Base-by-base conservation (phyloP, 176 grass and related monocot species). In the Elymus sibiricus region DNA sequence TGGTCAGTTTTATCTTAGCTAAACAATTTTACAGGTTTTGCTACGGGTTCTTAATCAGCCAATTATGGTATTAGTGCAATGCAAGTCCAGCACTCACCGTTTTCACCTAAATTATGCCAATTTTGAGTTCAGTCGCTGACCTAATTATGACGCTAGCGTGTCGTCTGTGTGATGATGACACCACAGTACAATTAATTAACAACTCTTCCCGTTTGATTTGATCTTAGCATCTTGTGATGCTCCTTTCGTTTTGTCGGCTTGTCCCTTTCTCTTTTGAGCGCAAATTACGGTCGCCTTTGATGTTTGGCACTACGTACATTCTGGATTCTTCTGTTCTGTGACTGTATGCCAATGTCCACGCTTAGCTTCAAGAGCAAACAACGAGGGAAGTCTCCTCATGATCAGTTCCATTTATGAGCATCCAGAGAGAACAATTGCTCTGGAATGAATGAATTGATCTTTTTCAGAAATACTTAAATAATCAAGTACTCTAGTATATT, bases 241-340 rank as follows among this genome's bases (percentile, higher is more conserved):
- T 91, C 75, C 89, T 87, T 91, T 91, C 89, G 38, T 84, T 76
- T 80, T 87, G 89, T 91, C 85, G 89, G 85, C 67, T 58, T 81
- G 85, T 69, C 84, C 28, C 78, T 81, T 75, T 62, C 70, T 63
- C 71, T 80, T 89, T 62, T 46, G 47, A 74, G 89, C 85, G 85
- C 61, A 91, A 87, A 84, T 91, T 91, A 87, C 85, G 89, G 89
- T n/a, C 53, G 38, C 65, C 83, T 61, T 28, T 81, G 39, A 21
- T 87, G 34, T 60, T 46, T 71, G 24, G 46, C 67, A 47, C 53
- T 79, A 58, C 42, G 19, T 70, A 63, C 74, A 5, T 74, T 78
- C 88, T 79, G 42, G 56, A 79, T 83, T 73, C 56, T 67, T 81
- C 19, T 15, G 24, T 67, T 81, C 19, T 15, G 24, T 0, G 16